phyloP scores from a whole-genome alignment of 179 eudicot species.

The Nepenthes alata region DNA sequence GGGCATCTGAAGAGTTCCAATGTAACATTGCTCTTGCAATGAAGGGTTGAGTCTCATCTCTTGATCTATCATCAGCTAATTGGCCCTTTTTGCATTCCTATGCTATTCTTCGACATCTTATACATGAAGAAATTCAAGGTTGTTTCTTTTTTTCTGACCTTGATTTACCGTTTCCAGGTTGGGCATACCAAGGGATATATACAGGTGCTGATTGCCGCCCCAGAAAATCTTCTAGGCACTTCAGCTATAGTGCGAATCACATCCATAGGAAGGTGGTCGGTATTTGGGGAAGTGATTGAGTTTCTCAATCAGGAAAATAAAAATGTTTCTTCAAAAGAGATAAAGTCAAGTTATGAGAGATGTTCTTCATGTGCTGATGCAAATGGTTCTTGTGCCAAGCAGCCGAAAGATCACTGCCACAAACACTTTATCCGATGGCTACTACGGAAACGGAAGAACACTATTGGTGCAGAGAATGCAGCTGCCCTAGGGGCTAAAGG shows the following conservation, averaged over 20 bases:
- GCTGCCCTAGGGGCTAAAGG: slow-evolving; percentile 4
- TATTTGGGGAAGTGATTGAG: slow-evolving; percentile 81
- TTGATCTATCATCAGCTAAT: no score
- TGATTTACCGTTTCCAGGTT: slow-evolving; percentile 34
- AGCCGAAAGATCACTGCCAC: slow-evolving; percentile 9
- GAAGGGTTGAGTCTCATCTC: no score
- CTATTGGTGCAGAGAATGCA: slow-evolving; percentile 16
- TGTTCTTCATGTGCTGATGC: slow-evolving; percentile 27
- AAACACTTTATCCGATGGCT: slow-evolving; percentile 21
- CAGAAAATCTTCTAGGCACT: slow-evolving; percentile 69
- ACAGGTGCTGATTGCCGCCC: slow-evolving; percentile 68
- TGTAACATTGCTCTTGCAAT: no score
- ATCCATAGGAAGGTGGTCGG: slow-evolving; percentile 94
- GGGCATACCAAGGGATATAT: slow-evolving; percentile 97
- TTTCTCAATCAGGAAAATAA: slow-evolving; percentile 20
- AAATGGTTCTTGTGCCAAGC: slow-evolving; percentile 37
- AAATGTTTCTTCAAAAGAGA: slow-evolving; percentile 10
- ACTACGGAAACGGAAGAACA: slow-evolving; percentile 32
- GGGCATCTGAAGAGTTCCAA: no score
- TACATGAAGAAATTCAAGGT: background rate
- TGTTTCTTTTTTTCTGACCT: slow-evolving; percentile 1
- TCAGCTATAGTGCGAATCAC: slow-evolving; percentile 68
- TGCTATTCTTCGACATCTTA: no score
- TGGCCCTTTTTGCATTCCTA: no score
- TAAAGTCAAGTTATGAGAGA: slow-evolving; percentile 10